A percentile compares a stretch with the other conserved stretches of the same genome.
Evolutionary conservation across 1,139 yeast genomes (phyloP).

Genomic region (Citeromyces hawaiiensis): DNA sequence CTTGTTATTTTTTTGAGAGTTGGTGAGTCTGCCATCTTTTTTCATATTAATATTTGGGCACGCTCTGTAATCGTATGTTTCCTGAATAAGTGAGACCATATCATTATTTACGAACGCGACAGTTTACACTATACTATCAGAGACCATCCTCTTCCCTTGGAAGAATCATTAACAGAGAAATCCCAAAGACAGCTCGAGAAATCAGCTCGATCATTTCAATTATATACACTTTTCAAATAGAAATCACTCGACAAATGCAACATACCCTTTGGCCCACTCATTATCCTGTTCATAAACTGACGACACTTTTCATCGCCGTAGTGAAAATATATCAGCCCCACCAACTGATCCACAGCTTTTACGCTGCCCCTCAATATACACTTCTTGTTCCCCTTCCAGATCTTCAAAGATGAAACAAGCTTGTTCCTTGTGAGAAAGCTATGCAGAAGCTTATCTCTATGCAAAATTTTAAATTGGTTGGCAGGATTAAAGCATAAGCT

Average conservation of each 20-base stretch:
- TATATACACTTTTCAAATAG: neutral
- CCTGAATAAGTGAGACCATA: no score
- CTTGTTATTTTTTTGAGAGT: no score
- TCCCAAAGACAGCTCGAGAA: no score
- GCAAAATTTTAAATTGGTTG: neutral
- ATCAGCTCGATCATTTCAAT: no score
- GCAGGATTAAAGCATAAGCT: neutral
- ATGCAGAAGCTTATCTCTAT: neutral
- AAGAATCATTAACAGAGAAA: no score
- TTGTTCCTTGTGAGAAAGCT: neutral
- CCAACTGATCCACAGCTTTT: conserved; percentile 1
- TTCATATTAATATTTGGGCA: no score
- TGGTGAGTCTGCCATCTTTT: no score
- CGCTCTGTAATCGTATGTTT: no score
- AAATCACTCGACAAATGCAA: neutral
- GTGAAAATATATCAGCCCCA: conserved; percentile 1
- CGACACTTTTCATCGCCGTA: conserved; percentile 1
- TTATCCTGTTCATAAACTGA: neutral
- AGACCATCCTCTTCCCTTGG: no score
- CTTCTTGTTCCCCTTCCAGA: neutral
- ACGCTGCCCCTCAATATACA: neutral
- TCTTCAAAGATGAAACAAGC: neutral
- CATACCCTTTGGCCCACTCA: neutral
- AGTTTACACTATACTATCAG: no score
- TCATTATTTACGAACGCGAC: no score